Conservation (phyloP, 495 filamentous ascomycete genomes). For the Pseudevernia furfuracea region DNA sequence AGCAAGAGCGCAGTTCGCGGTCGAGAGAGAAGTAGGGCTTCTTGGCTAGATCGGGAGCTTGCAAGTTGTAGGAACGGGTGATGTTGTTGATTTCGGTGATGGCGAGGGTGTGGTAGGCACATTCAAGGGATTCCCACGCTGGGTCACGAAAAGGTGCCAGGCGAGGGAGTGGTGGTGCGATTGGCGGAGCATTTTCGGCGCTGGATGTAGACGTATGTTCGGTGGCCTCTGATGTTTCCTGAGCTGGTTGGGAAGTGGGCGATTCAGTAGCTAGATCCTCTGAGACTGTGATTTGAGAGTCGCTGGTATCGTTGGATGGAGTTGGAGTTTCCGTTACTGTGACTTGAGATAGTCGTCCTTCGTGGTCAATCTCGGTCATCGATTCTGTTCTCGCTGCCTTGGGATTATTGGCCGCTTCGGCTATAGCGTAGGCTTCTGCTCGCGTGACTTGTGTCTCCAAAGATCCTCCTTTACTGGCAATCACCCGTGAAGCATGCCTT, state of each 20-base stretch:
- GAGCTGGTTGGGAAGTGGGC: not conserved
- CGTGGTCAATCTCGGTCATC: conserved; percentile 35
- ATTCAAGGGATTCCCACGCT: conserved; percentile 56
- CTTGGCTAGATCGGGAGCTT: conserved; percentile 84
- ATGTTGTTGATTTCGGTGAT: conserved; percentile 72
- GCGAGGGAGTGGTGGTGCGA: conserved; percentile 31
- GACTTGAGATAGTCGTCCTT: conserved; percentile 39
- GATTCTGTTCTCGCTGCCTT: conserved; percentile 40
- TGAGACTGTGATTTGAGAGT: conserved; percentile 20
- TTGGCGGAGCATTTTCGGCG: not conserved
- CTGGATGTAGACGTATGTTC: not conserved
- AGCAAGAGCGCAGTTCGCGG: conserved; percentile 74
- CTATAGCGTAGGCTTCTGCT: conserved; percentile 65
- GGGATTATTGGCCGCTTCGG: conserved; percentile 51
- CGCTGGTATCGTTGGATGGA: conserved; percentile 11
- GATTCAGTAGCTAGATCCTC: conserved; percentile 18
- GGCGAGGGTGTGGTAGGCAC: conserved; percentile 67
- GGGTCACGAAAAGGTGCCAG: conserved; percentile 40
- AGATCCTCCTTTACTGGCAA: conserved; percentile 70
- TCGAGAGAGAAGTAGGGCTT: conserved; percentile 87
- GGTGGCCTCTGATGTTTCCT: not conserved
- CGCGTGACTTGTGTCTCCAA: conserved; percentile 67
- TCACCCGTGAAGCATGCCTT: conserved; percentile 71
- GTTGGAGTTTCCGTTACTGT: conserved; percentile 32
- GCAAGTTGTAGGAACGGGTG: conserved; percentile 86